Evolutionary conservation across 1,284 basidiomycete genomes (phyloP).

Genomic region (Leucoagaricus sp.): DNA sequence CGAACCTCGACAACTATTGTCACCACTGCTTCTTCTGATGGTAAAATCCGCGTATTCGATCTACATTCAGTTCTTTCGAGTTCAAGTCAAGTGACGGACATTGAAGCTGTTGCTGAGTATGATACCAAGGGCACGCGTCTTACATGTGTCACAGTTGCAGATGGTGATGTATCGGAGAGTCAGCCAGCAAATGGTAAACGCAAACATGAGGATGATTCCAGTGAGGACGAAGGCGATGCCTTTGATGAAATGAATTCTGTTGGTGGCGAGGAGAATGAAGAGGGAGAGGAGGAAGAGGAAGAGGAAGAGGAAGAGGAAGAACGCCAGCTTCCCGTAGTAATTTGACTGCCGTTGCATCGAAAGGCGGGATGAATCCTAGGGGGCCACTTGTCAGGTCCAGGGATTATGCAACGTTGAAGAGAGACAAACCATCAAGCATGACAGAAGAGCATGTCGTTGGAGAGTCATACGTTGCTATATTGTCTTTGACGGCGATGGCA

Average conservation of each 20-base stretch:
- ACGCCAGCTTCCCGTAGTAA: constrained; percentile 66
- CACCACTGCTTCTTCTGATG: constrained; percentile 82
- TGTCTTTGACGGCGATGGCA: constrained; percentile 81
- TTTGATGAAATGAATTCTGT: constrained; percentile 21
- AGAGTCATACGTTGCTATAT: constrained; percentile 71
- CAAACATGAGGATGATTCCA: constrained; percentile 29
- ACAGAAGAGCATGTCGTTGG: constrained; percentile 81
- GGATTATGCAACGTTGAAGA: no score
- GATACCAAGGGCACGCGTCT: constrained; percentile 85
- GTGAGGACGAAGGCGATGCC: constrained; percentile 25
- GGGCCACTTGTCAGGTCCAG: no score
- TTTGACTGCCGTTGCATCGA: constrained; percentile 84
- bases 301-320: constrained; percentile 24
- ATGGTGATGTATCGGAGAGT: constrained; percentile 42
- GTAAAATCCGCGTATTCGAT: constrained; percentile 81
- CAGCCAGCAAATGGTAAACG: constrained; percentile 42
- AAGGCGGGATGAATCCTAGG: constrained; percentile 78
- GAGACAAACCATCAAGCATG: constrained; percentile 62
- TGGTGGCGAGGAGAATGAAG: constrained; percentile 21
- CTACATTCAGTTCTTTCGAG: constrained; percentile 48
- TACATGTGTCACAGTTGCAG: constrained; percentile 77
- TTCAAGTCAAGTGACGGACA: constrained; percentile 26
- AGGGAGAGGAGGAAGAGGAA: constrained; percentile 21
- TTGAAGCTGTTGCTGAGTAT: constrained; percentile 66
- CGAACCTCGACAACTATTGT: constrained; percentile 59